Base-by-base conservation (phyloP, 495 filamentous ascomycete genomes). In the Podospora comata region DNA sequence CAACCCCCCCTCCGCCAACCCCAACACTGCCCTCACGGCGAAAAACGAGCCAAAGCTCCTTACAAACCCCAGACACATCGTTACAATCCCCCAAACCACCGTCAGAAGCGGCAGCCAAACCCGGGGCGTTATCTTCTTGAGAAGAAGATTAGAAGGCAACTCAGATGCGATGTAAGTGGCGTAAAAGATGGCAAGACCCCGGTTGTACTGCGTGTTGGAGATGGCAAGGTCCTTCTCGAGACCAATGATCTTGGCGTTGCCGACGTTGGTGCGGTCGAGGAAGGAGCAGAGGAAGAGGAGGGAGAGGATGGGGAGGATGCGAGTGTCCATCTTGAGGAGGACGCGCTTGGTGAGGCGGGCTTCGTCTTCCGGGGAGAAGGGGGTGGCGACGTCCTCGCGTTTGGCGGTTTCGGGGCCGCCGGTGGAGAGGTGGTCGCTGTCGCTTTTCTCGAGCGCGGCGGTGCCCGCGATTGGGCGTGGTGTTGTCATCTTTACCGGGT, bases 161-260 rank as follows among this genome's bases (percentile, higher is more conserved):
- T 97, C 94, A 72, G 91, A 81, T 71, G 72, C 84, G 78, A 86
- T 84, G 75, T 87, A 87, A 1, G 83, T 84, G 5, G 82, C 83
- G 70, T 86, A 87, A 71, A 85, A 87, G 20, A 85, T 82, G 20
- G 82, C 80, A 66, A 84, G 75, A 23, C 80, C 80, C 44, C 86
- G 85, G 75, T 93, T 93, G 73, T 92, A 97, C 73, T 94, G 87
- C 34, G 81, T 78, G 54, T 85, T 79, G 4, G 83, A 86, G 81
- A 96, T 87, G 66, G 67, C 65, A 0, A 95, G 82, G 68, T 89
- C 85, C n/a, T 78, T 72, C 66, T 89, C 79, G 5, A 96, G 82
- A 27, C 90, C 88, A 68, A 87, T 88, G 55, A 96, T 85, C 72
- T 89, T 91, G 15, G 93, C 93, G 80, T 96, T 96, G 58, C 93